Evolutionary conservation across 177 flowering plant species (phyloP).

Genomic region (Vitis hybrid): DNA sequence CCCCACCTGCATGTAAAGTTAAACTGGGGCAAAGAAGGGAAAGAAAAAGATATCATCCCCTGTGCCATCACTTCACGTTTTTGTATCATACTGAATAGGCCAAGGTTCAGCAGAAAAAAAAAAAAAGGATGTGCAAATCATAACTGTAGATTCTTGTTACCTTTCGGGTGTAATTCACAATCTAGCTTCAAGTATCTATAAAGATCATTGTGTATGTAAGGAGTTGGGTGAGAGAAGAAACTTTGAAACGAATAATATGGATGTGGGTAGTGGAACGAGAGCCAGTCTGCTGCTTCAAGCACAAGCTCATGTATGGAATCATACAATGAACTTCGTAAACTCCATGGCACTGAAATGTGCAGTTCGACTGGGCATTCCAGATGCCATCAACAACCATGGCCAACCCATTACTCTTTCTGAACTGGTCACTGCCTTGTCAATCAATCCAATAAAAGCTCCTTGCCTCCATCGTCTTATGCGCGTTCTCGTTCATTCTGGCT

Average conservation of each 20-base stretch:
- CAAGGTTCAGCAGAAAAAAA: too few relatives aligned
- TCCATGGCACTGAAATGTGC: conserved; percentile 34
- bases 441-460: conserved; percentile 16
- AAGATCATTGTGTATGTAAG: too few relatives aligned
- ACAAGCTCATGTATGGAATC: conserved; percentile 29
- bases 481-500: conserved; percentile 23
- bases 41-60: too few relatives aligned
- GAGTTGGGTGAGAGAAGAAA: too few relatives aligned
- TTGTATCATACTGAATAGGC: too few relatives aligned
- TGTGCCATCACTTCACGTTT: too few relatives aligned
- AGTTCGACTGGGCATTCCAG: conserved; percentile 28
- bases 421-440: conserved; percentile 4
- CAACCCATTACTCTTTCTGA: conserved; percentile 14
- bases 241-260: not conserved
- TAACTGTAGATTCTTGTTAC: too few relatives aligned
- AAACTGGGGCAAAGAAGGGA: too few relatives aligned
- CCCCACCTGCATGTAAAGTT: too few relatives aligned
- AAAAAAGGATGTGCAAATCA: too few relatives aligned
- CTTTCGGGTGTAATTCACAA: too few relatives aligned
- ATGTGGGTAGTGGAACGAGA: not conserved
- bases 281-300: conserved; percentile 21
- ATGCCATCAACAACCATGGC: conserved; percentile 28
- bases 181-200: too few relatives aligned
- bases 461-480: conserved; percentile 27
- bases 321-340: conserved; percentile 17